Conservation (phyloP, 2,329 filamentous ascomycete species). For the Aspergillus felis region DNA sequence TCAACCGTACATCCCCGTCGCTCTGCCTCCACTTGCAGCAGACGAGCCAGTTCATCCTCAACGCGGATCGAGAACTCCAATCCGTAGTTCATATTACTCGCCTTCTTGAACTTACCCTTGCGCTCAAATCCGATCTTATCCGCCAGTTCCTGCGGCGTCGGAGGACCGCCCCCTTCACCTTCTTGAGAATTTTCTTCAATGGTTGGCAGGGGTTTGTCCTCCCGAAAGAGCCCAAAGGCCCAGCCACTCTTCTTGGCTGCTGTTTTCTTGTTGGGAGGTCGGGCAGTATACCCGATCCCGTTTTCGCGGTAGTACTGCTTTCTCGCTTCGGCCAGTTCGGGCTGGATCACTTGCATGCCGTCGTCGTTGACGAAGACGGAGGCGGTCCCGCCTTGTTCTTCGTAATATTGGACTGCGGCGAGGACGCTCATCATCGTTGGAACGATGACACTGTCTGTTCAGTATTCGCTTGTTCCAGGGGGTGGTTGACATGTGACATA, state of each 20-base stretch:
- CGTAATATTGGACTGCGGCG: slow-evolving; percentile 57
- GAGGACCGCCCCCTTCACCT: background rate
- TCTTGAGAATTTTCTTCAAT: background rate
- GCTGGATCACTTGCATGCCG: slow-evolving; percentile 35
- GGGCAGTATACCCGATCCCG: slow-evolving; percentile 49
- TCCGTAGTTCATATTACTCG: slow-evolving; percentile 72
- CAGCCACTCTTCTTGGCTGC: slow-evolving; percentile 23
- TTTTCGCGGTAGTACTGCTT: slow-evolving; percentile 50
- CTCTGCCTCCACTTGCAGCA: slow-evolving; percentile 24
- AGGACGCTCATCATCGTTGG: slow-evolving; percentile 56
- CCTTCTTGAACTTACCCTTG: slow-evolving; percentile 67
- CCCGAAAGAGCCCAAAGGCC: slow-evolving; percentile 1
- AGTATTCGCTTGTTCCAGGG: background rate
- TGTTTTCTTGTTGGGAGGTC: slow-evolving; percentile 40
- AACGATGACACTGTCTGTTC: slow-evolving; percentile 50
- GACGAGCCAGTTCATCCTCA: slow-evolving; percentile 53
- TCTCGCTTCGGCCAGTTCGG: slow-evolving; percentile 42
- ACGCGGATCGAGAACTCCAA: slow-evolving; percentile 59
- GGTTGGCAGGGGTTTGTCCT: background rate
- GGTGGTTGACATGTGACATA: background rate
- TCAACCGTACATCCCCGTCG: slow-evolving; percentile 6
- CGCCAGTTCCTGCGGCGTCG: slow-evolving; percentile 6
- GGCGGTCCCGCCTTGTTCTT: slow-evolving; percentile 44
- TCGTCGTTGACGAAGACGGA: slow-evolving; percentile 40
- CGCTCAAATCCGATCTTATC: slow-evolving; percentile 48